Conservation (phyloP, 768 basidiomycete species). For the Mycena latifolia region DNA sequence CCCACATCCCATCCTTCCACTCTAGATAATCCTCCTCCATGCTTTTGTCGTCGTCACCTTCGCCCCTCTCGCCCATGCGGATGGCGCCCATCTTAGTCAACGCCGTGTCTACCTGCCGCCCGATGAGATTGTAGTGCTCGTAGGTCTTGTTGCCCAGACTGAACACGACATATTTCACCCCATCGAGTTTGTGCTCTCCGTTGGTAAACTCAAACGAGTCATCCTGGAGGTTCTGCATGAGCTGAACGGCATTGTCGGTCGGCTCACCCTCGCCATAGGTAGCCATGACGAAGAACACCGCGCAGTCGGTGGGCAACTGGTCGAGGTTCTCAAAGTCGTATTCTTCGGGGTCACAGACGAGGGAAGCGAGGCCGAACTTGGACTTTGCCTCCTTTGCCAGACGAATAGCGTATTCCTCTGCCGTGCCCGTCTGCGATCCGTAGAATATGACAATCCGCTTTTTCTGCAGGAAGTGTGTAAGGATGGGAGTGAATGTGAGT, state of each 20-base stretch:
- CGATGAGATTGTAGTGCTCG: conserved; percentile 96
- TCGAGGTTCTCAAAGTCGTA: conserved; percentile 99
- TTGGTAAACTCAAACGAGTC: conserved; percentile 89
- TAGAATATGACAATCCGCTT: conserved; percentile 98
- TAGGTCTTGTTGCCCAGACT: conserved; percentile 94
- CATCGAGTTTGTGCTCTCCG: conserved; percentile 79
- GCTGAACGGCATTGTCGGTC: conserved; percentile 95
- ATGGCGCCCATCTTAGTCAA: conserved; percentile 84
- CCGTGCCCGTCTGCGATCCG: conserved; percentile 98
- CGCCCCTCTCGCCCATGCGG: conserved; percentile 90
- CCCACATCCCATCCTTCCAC: conserved; percentile 99
- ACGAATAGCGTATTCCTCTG: conserved; percentile 97
- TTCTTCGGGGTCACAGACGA: conserved; percentile 98
- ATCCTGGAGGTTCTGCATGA: conserved; percentile 93
- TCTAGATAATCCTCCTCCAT: conserved; percentile 99
- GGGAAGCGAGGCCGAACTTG: conserved; percentile 93
- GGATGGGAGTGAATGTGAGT: conserved; percentile 12
- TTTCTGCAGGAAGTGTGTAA: conserved; percentile 68
- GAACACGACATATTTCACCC: conserved; percentile 95
- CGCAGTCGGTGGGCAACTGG: conserved; percentile 86
- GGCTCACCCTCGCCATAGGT: conserved; percentile 99
- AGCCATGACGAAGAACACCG: conserved; percentile 95
- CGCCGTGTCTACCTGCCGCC: conserved; percentile 79
- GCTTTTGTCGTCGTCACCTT: conserved; percentile 99
- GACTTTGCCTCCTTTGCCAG: conserved; percentile 98